A percentile compares a stretch with the other conserved stretches of the same genome.
Conservation (phyloP, 345 rosid genomes). For the Acer yangbiense region DNA sequence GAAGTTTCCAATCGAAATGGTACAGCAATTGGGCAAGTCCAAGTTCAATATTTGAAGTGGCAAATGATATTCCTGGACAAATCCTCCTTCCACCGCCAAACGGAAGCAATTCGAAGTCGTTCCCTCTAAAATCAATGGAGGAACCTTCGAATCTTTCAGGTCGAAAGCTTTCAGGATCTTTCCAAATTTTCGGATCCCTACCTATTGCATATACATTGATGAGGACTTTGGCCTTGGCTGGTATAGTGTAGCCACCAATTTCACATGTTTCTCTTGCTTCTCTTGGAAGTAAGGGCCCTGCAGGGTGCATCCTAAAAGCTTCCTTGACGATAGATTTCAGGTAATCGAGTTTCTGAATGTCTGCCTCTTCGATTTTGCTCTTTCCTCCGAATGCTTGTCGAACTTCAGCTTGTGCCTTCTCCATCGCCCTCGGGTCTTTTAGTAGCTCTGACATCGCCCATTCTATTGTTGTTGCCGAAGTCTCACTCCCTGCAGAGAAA, state of each 20-base stretch:
- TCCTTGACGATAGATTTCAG: slow-evolving; percentile 25
- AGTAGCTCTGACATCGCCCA: slow-evolving; percentile 29
- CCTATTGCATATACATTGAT: slow-evolving; percentile 31
- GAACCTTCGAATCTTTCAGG: slow-evolving; percentile 17
- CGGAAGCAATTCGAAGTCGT: slow-evolving; percentile 21
- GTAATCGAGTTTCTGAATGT: slow-evolving; percentile 15
- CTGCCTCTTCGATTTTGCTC: slow-evolving; percentile 22
- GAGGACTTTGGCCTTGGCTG: slow-evolving; percentile 22
- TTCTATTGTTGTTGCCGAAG: slow-evolving; percentile 25
- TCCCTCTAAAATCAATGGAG: slow-evolving; percentile 22
- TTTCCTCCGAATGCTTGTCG: slow-evolving; percentile 14
- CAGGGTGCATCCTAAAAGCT: slow-evolving; percentile 26
- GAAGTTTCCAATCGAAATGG: slow-evolving; percentile 24
- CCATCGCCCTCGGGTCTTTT: slow-evolving; percentile 15
- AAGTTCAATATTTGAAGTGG: slow-evolving; percentile 15
- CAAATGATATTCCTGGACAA: slow-evolving; percentile 23
- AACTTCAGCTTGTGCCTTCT: slow-evolving; percentile 20
- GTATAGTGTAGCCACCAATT: slow-evolving; percentile 28
- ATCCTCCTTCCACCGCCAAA: slow-evolving; percentile 27
- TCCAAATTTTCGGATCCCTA: slow-evolving; percentile 33
- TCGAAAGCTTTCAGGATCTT: slow-evolving; percentile 11
- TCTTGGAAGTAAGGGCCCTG: slow-evolving; percentile 28
- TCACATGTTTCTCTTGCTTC: slow-evolving; percentile 26
- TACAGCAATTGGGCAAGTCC: slow-evolving; percentile 20
- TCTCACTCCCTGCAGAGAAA: slow-evolving; percentile 28